Percentiles rank a stretch among this genome's conserved stretches.
Evolutionary conservation across 1,139 yeast species (phyloP).

Genomic region (Pichia norvegensis): DNA sequence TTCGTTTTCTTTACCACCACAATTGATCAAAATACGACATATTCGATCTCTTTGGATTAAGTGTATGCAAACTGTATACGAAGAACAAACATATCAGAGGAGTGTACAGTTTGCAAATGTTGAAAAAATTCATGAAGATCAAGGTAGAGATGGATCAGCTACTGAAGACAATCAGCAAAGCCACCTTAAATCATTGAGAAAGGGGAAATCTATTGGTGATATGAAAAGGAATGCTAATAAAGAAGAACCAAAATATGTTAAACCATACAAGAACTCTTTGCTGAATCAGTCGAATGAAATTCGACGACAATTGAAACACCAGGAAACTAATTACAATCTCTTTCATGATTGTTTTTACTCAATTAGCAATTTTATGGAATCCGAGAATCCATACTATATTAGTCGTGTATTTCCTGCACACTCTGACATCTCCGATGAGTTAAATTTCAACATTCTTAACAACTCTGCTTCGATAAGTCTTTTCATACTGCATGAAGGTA

Average conservation of each 20-base stretch:
- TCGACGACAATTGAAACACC: conserved; percentile 27
- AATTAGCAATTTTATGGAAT: conserved; percentile 27
- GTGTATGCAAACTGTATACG: conserved; percentile 4
- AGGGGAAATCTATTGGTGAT: conserved; percentile 13
- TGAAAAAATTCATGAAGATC: background rate
- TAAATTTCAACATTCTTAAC: conserved; percentile 17
- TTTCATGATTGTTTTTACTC: conserved; percentile 34
- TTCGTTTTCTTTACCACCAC: conserved; percentile 4
- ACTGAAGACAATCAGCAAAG: background rate
- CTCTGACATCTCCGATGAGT: conserved; percentile 24
- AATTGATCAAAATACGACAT: conserved; percentile 6
- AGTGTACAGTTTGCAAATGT: background rate
- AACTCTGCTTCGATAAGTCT: conserved; percentile 23
- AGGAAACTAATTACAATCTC: conserved; percentile 24
- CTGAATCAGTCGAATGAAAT: conserved; percentile 15
- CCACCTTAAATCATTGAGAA: background rate
- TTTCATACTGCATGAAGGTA: conserved; percentile 11
- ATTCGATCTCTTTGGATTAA: conserved; percentile 18
- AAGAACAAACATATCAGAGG: background rate
- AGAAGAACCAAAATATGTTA: background rate
- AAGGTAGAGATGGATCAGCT: background rate
- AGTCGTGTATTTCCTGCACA: conserved; percentile 32
- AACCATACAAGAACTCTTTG: background rate
- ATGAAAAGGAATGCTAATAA: conserved; percentile 15
- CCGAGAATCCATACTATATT: conserved; percentile 32